Percentiles rank a stretch among this genome's conserved stretches.
Conservation (phyloP, 2,329 filamentous ascomycete genomes). For the Neobulgaria alba region DNA sequence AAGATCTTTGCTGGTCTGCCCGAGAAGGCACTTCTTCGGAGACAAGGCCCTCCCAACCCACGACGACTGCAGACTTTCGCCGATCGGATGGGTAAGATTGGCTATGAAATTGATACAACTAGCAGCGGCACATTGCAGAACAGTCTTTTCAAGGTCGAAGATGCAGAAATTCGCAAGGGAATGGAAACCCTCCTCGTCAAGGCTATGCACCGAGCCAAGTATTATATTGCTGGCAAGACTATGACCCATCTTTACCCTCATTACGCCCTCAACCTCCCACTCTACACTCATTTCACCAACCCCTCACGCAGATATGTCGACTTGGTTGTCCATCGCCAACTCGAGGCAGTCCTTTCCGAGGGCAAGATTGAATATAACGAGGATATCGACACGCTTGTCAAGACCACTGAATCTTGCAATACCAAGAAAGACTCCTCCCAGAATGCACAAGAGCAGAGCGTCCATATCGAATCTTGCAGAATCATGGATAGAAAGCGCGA, state of each 20-base stretch:
- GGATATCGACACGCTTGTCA: constrained; percentile 78
- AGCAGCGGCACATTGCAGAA: constrained; percentile 90
- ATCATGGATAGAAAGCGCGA: constrained; percentile 88
- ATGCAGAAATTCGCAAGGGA: constrained; percentile 83
- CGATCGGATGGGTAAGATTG: constrained; percentile 86
- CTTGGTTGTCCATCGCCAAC: constrained; percentile 88
- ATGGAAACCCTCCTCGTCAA: constrained; percentile 96
- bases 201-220: constrained; percentile 93
- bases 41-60: constrained; percentile 76
- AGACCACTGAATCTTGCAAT: constrained; percentile 93
- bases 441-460: constrained; percentile 95
- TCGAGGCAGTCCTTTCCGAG: constrained; percentile 77
- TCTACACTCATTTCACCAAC: constrained; percentile 97
- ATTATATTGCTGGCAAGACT: constrained; percentile 77
- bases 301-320: constrained; percentile 92
- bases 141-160: constrained; percentile 88
- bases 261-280: constrained; percentile 82
- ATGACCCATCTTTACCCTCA: constrained; percentile 72
- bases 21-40: constrained; percentile 85
- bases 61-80: constrained; percentile 84
- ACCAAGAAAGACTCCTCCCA: constrained; percentile 98
- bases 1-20: constrained; percentile 71
- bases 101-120: constrained; percentile 79
- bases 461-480: constrained; percentile 95
- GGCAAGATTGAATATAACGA: constrained; percentile 79